These are phyloP conservation scores for Corylus heterophylla DNA, from an alignment of 306 rosid genomes.

Conservation along the genomic window DNA sequence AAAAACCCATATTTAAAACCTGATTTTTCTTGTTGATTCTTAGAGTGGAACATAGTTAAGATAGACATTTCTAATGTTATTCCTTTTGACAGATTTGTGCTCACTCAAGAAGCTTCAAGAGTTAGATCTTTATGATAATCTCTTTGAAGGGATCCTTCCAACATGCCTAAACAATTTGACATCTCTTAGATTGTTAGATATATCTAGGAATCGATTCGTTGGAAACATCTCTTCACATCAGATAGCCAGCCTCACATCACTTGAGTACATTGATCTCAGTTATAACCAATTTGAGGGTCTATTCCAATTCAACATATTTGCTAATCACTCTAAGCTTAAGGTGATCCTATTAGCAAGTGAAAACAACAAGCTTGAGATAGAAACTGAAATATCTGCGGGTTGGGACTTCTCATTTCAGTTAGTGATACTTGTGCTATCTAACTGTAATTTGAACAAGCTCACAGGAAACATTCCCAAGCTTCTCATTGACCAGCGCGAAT, in stretches of 20 bases:
- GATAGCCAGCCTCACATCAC: constrained; percentile 1
- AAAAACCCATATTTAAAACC: too few species aligned
- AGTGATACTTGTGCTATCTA: neutral
- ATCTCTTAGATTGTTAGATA: constrained; percentile 14
- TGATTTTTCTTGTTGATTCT: too few species aligned
- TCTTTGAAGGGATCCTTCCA: constrained; percentile 16
- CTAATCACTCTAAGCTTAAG: constrained; percentile 19
- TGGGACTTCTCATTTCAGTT: constrained; percentile 23
- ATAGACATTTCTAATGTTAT: too few species aligned
- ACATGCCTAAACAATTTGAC: constrained; percentile 23
- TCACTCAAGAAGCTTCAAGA: neutral
- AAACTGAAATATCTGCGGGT: neutral
- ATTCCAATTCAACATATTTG: constrained; percentile 19
- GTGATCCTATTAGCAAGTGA: neutral
- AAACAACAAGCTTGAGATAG: constrained; percentile 15
- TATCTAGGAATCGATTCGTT: constrained; percentile 1
- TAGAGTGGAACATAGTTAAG: neutral
- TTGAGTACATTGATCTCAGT: constrained; percentile 15
- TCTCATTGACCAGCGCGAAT: neutral
- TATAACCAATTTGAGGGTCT: constrained; percentile 18
- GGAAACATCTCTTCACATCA: constrained; percentile 13
- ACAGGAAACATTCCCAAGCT: neutral
- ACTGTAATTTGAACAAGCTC: constrained; percentile 4
- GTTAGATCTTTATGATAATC: constrained; percentile 12
- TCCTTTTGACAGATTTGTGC: constrained; percentile 9